Percentiles rank a stretch among this genome's conserved stretches.
phyloP scores from a whole-genome alignment of 306 rosid species.

The Glycyrrhiza uralensis region DNA sequence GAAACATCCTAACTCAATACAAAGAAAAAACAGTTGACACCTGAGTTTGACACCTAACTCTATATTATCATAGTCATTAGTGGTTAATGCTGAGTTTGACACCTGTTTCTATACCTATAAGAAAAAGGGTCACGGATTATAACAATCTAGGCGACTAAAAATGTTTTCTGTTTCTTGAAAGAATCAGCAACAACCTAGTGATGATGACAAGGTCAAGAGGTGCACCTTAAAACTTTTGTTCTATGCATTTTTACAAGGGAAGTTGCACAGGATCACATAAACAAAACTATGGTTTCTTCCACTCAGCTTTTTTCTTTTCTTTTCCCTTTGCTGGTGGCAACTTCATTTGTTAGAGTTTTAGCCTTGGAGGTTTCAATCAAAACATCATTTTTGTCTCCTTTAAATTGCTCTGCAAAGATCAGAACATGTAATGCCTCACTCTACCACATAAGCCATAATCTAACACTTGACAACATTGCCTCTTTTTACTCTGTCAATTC shows the following conservation, averaged over 20 bases:
- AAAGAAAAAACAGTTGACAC: constrained; percentile 10
- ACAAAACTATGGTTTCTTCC: constrained; percentile 49
- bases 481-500: constrained; percentile 35
- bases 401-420: constrained; percentile 35
- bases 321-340: constrained; percentile 29
- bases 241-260: not conserved
- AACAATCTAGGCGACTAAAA: not conserved
- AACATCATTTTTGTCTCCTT: constrained; percentile 30
- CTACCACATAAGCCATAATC: constrained; percentile 34
- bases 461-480: constrained; percentile 31
- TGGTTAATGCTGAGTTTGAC: not conserved
- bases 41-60: too few species aligned
- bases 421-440: constrained; percentile 42
- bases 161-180: constrained; percentile 16
- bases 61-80: not conserved
- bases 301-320: constrained; percentile 27
- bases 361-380: not conserved
- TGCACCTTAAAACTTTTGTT: constrained; percentile 1
- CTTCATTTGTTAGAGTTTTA: constrained; percentile 11
- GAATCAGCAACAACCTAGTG: constrained; percentile 19
- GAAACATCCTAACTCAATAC: not conserved
- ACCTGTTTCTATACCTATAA: not conserved
- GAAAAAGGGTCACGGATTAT: not conserved
- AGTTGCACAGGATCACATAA: too few species aligned
- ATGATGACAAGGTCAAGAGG: constrained; percentile 22